Conservation (phyloP, 345 rosid genomes). For the Eutrema japonicum region DNA sequence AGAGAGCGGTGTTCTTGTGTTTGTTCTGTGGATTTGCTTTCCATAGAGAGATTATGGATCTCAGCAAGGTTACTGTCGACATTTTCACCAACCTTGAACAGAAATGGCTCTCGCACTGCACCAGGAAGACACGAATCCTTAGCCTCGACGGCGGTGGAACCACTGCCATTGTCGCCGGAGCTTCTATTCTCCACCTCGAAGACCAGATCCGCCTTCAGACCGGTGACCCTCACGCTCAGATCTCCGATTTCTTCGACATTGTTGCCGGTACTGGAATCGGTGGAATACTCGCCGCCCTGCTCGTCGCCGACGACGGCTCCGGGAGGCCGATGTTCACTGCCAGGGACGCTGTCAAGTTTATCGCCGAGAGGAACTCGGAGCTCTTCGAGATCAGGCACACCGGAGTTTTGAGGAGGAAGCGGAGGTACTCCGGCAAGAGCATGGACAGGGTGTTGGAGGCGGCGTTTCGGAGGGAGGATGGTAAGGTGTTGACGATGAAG, state of each 20-base stretch:
- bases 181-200: constrained; percentile 75
- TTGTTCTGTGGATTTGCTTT: neutral
- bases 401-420: constrained; percentile 55
- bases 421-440: constrained; percentile 67
- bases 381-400: constrained; percentile 54
- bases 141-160: constrained; percentile 93
- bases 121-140: constrained; percentile 71
- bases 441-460: constrained; percentile 70
- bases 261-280: constrained; percentile 91
- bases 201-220: constrained; percentile 82
- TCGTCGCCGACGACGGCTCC: constrained; percentile 72
- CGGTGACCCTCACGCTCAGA: constrained; percentile 67
- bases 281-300: constrained; percentile 72
- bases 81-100: constrained; percentile 90
- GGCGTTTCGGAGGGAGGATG: constrained; percentile 65
- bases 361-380: constrained; percentile 53
- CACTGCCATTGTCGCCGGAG: constrained; percentile 67
- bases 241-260: constrained; percentile 88
- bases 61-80: constrained; percentile 87
- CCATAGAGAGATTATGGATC: constrained; percentile 50
- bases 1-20: neutral
- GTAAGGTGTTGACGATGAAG: constrained; percentile 66
- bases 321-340: constrained; percentile 79
- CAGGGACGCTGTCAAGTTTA: constrained; percentile 62
- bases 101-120: constrained; percentile 83